These are phyloP conservation scores for Rhizophora mangle DNA, from an alignment of 345 rosid species.

Conservation along the genomic window DNA sequence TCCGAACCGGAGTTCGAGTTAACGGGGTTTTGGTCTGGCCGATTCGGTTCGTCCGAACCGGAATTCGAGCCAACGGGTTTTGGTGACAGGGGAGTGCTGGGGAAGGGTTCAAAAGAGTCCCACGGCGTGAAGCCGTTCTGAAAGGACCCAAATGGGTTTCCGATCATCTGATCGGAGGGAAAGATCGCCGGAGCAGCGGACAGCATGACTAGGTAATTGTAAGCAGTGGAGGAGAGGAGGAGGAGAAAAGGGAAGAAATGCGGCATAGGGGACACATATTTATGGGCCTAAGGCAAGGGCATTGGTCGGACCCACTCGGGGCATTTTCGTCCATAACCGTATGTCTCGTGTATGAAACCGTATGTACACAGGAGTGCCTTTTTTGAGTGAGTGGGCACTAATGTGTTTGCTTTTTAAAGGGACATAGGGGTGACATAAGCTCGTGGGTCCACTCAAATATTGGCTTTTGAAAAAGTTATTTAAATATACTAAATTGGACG, in stretches of 20 bases:
- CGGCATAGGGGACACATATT: constrained; percentile 55
- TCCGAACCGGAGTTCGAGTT: constrained; percentile 38
- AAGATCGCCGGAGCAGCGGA: constrained; percentile 48
- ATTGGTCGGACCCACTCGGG: constrained; percentile 29
- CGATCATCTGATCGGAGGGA: constrained; percentile 34
- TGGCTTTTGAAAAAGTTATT: background rate
- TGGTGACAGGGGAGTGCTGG: constrained; percentile 28
- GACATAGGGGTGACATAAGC: constrained; percentile 18
- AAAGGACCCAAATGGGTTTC: constrained; percentile 37
- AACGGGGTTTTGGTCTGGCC: constrained; percentile 13
- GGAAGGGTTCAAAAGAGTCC: constrained; percentile 47
- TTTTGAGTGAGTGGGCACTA: constrained; percentile 57
- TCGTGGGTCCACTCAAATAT: constrained; percentile 18
- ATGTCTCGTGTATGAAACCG: background rate
- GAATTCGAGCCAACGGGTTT: constrained; percentile 42
- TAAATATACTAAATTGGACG: too few relatives aligned
- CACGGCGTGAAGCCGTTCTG: constrained; percentile 57
- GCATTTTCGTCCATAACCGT: constrained; percentile 20
- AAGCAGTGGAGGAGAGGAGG: constrained; percentile 42
- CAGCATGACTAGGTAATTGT: constrained; percentile 39
- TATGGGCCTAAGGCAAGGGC: constrained; percentile 29
- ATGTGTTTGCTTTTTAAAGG: constrained; percentile 17
- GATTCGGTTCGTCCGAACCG: constrained; percentile 41
- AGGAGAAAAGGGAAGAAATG: constrained; percentile 91
- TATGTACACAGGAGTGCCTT: constrained; percentile 20